Evolutionary conservation across 805 yeast genomes (phyloP), one percentile per base, ranked within the genome.

Genomic region (Debaryomyces tyrocola): DNA sequence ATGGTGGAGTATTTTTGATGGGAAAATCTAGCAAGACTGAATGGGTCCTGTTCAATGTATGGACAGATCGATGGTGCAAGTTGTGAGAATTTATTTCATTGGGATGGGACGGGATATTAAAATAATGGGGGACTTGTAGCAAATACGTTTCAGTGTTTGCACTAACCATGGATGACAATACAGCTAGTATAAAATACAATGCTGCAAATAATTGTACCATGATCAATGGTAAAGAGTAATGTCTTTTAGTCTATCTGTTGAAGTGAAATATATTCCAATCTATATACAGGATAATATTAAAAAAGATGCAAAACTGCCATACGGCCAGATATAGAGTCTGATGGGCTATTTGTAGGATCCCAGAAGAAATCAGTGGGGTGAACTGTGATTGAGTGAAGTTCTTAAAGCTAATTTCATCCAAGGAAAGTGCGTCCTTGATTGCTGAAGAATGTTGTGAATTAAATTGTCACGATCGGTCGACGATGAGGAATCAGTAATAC

Each of bases 111-210:
- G 71, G 69, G 10, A 70, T 59, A 36, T 67, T 58, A 52, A 60
- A 73, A 52, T 70, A 64, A 29, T 66, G 58, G 0, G 77, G 77
- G 0, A 71, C 51, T 31, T 47, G 43, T 27, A 70, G 38, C 14
- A 67, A 42, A 21, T 58, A 53, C 1, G 73, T 61, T 48, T 73
- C 78, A 1, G 78, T 73, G 43, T 73, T 73, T 27, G 72, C 75
- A 33, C 44, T 28, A 11, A 18, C 42, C 7, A 21, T 2, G 11
- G 2, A 14, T 6, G 14, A 10, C 11, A 31, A 14, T 31, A 31
- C 11, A 11, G 10, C 14, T 31, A 31, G 2, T 31, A 6, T 3
- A 7, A 31, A 8, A 14, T 12, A 31, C 34, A 31, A 31, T 14
- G 17, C 34, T 31, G 4, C 17, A 31, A 31, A 31, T 31, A 31